phyloP scores from a whole-genome alignment of 2,329 filamentous ascomycete species.

The Calonectria crousiana region DNA sequence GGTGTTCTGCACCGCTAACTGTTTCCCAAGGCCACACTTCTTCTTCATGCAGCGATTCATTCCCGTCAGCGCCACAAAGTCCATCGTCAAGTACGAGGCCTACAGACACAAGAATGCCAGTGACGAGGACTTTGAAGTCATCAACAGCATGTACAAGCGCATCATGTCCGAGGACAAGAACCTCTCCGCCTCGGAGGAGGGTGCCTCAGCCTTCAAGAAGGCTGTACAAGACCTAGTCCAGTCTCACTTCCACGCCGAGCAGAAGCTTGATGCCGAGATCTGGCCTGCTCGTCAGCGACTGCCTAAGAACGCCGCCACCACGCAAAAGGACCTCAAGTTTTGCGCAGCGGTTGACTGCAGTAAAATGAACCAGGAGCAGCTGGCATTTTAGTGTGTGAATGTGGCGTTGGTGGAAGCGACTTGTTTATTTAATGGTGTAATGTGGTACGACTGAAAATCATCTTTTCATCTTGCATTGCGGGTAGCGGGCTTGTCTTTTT shows the following conservation, averaged over 20 bases:
- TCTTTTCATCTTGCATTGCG: background rate
- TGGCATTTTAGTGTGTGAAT: background rate
- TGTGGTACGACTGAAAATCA: conserved; percentile 6
- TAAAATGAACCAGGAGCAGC: conserved; percentile 28
- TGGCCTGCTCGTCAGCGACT: conserved; percentile 62
- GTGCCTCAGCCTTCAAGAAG: conserved; percentile 68
- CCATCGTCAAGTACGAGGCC: conserved; percentile 72
- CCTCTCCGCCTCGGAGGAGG: conserved; percentile 72
- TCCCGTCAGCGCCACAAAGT: conserved; percentile 62
- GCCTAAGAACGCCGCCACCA: conserved; percentile 41
- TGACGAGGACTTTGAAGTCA: conserved; percentile 68
- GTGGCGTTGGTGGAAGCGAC: background rate
- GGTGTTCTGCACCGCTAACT: background rate
- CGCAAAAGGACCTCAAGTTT: conserved; percentile 47
- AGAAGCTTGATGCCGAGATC: conserved; percentile 58
- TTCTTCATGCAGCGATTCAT: conserved; percentile 74
- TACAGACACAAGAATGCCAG: conserved; percentile 71
- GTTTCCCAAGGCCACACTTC: conserved; percentile 63
- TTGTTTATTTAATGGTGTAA: background rate
- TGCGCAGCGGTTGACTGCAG: conserved; percentile 52
- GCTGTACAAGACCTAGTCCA: conserved; percentile 61
- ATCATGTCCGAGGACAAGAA: conserved; percentile 75
- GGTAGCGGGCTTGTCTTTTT: background rate
- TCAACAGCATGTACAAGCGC: conserved; percentile 71
- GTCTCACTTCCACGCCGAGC: conserved; percentile 61